Conservation (phyloP, 2,329 filamentous ascomycete genomes). For the Aspergillus puulaauensis region DNA sequence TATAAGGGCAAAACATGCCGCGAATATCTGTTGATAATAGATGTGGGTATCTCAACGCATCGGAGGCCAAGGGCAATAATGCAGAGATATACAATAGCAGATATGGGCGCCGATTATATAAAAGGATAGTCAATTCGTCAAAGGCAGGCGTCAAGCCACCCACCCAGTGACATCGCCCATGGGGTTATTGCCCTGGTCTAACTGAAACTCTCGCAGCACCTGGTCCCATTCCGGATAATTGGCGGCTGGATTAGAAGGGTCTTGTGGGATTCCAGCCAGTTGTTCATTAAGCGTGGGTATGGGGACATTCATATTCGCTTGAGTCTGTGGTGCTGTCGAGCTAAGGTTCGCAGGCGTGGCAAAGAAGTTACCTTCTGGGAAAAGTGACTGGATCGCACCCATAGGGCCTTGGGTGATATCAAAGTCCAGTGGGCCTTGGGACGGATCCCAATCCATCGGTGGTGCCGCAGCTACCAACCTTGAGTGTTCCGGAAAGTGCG, state of each 20-base stretch:
- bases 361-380: conserved; percentile 28
- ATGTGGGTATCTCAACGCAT: not conserved
- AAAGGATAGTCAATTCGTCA: not conserved
- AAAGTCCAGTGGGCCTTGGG: conserved; percentile 18
- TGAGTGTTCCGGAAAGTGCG: conserved; percentile 18
- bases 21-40: not conserved
- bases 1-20: not conserved
- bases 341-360: conserved; percentile 15
- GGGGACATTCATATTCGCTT: conserved; percentile 8
- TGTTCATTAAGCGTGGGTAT: conserved; percentile 12
- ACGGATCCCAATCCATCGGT: not conserved
- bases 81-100: not conserved
- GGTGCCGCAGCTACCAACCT: conserved; percentile 14
- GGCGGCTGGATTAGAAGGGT: conserved; percentile 19
- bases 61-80: not conserved
- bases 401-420: conserved; percentile 27
- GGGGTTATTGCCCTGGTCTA: conserved; percentile 22
- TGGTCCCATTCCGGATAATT: conserved; percentile 39
- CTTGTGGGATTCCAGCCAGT: conserved; percentile 12
- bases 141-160: conserved; percentile 22
- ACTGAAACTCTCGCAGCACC: conserved; percentile 41
- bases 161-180: conserved; percentile 29
- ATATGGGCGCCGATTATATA: not conserved
- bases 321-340: conserved; percentile 12
- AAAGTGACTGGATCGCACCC: conserved; percentile 26